A percentile compares a stretch with the other conserved stretches of the same genome.
Evolutionary conservation across 768 basidiomycete species (phyloP).

Genomic region (Tulasnella sp.): DNA sequence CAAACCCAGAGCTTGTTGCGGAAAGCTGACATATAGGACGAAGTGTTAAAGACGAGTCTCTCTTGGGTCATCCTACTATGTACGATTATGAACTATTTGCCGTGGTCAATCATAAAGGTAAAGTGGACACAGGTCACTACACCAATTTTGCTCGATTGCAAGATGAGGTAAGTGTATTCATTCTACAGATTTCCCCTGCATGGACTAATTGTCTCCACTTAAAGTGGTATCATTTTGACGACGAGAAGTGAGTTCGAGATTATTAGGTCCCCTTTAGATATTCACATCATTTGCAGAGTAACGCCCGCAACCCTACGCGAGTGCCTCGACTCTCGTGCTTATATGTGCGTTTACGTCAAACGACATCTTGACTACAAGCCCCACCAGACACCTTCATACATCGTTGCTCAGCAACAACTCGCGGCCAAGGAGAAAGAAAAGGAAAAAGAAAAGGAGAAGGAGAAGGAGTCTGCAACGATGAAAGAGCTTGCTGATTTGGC

Average conservation of each 20-base stretch:
- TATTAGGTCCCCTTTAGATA: slow-evolving; percentile 9
- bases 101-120: slow-evolving; percentile 89
- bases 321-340: slow-evolving; percentile 61
- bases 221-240: slow-evolving; percentile 90
- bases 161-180: slow-evolving; percentile 51
- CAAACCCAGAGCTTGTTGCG: no score
- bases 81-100: slow-evolving; percentile 88
- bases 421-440: slow-evolving; percentile 46
- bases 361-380: slow-evolving; percentile 76
- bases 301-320: slow-evolving; percentile 52
- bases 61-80: slow-evolving; percentile 40
- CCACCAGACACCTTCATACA: slow-evolving; percentile 52
- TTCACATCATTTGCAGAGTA: slow-evolving; percentile 36
- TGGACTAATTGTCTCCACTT: neutral
- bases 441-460: slow-evolving; percentile 32
- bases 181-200: neutral
- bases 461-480: neutral
- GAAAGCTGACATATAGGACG: no score
- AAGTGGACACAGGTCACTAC: slow-evolving; percentile 91
- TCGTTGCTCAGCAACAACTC: slow-evolving; percentile 51
- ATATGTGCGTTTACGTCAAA: slow-evolving; percentile 95
- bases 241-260: slow-evolving; percentile 57
- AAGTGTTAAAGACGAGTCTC: neutral
- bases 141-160: slow-evolving; percentile 73
- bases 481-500: neutral